A percentile compares a stretch with the other conserved stretches of the same genome.
phyloP scores from a whole-genome alignment of 192 early-diverging fungal genomes.

The Rhizophagus clarus region DNA sequence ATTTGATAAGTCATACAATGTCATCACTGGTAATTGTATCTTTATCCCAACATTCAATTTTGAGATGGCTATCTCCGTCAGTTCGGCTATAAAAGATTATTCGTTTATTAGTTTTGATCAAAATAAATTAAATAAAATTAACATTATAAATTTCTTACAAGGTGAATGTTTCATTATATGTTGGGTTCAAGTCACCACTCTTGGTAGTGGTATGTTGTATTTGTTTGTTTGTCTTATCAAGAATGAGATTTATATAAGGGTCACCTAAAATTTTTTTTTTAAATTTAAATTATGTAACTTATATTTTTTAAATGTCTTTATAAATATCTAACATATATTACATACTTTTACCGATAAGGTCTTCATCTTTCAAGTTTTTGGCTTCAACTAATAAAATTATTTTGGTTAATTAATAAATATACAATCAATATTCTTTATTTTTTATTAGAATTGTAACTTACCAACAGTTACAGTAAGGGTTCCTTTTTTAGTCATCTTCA shows the following conservation, averaged over 20 bases:
- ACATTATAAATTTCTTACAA: no score
- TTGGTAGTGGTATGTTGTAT: slow-evolving; percentile 32
- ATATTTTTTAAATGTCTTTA: no score
- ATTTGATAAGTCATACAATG: background rate
- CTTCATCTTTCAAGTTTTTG: background rate
- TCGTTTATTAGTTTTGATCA: background rate
- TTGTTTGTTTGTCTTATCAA: slow-evolving; percentile 36
- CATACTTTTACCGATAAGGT: background rate
- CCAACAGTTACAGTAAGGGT: background rate
- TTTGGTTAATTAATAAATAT: background rate
- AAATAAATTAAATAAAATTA: background rate
- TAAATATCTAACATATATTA: no score
- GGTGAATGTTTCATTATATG: slow-evolving; percentile 39
- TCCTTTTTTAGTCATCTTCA: background rate
- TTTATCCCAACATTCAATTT: slow-evolving; percentile 35
- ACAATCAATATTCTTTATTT: no score
- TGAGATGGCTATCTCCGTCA: background rate
- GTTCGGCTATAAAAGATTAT: background rate
- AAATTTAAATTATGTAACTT: no score
- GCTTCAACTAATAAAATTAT: background rate
- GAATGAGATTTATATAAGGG: slow-evolving; percentile 32
- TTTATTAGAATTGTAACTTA: background rate
- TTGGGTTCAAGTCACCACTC: slow-evolving; percentile 26
- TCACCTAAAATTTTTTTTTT: no score
- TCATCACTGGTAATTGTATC: slow-evolving; percentile 27